Conservation (phyloP, 2,329 filamentous ascomycete species). For the Nigrograna mackinnonii region DNA sequence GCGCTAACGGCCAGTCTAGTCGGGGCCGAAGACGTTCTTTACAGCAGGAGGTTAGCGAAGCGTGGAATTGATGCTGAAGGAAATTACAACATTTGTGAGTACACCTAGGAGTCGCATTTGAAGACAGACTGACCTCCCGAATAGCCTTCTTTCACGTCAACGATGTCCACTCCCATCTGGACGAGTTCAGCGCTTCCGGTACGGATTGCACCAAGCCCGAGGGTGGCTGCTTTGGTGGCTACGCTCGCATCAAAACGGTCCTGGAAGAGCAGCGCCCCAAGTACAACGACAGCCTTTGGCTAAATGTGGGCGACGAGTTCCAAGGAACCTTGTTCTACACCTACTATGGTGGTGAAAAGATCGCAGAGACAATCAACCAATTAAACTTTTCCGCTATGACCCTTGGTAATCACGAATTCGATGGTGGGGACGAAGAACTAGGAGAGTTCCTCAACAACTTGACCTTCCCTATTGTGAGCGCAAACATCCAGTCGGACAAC, state of each 20-base stretch:
- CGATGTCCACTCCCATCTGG: constrained; percentile 69
- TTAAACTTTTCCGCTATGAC: constrained; percentile 71
- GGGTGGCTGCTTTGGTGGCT: constrained; percentile 66
- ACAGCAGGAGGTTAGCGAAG: constrained; percentile 31
- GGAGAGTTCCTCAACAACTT: constrained; percentile 65
- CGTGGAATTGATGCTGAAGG: constrained; percentile 34
- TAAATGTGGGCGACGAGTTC: constrained; percentile 72
- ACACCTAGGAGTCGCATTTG: neutral
- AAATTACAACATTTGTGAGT: constrained; percentile 40
- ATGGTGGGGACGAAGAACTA: constrained; percentile 65
- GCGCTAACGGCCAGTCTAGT: constrained; percentile 16
- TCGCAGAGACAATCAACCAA: constrained; percentile 67
- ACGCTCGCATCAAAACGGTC: constrained; percentile 65
- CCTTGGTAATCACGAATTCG: constrained; percentile 69
- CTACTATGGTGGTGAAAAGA: constrained; percentile 70
- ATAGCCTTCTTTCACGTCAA: constrained; percentile 69
- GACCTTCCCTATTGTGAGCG: constrained; percentile 66
- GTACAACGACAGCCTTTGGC: constrained; percentile 64
- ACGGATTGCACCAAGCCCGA: constrained; percentile 62
- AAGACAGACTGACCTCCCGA: no score
- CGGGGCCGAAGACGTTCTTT: constrained; percentile 31
- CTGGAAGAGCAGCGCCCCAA: constrained; percentile 60
- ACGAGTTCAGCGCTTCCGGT: constrained; percentile 64
- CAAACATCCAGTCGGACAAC: constrained; percentile 66
- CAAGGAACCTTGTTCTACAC: constrained; percentile 70